Evolutionary conservation across 352 stramenopile genomes (phyloP), one percentile per base, ranked within the genome.

Genomic region (Thalassiosira exigua): DNA sequence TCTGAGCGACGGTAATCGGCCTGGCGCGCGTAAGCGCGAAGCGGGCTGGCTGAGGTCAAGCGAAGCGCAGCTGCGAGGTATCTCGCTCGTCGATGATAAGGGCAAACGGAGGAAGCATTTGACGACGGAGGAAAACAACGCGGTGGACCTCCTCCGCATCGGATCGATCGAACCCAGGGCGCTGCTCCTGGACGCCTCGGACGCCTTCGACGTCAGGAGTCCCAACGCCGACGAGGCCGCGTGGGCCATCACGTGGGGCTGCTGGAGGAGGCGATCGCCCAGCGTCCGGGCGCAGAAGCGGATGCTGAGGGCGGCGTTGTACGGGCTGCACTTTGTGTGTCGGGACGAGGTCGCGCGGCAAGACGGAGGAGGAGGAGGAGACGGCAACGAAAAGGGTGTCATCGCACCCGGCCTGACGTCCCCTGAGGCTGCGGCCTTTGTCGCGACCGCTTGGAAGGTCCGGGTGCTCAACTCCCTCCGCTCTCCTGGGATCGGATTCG

Each of bases 301-400:
- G 19, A 75, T 93, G 42, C 71, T 93, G 12, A 56, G 85, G 26
- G 88, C 88, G 14, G 88, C 88, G 33, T 90, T 76, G 21, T 93
- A 90, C 68, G 88, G 88, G 11, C 85, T 93, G 66, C 88, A 93
- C 64, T 92, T 93, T 69, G 67, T 67, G 26, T 91, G 88, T 50
- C 90, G 88, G 56, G 80, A 84, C 70, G 69, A 81, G 22, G 66
- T 66, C 51, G 19, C 4, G 27, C n/a, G 19, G 26, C 2, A 12
- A 4, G 22, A 62, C 12, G 36, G 69, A 19, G 24, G 58, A 12
- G 60, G 69, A 58, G 48, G 68, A 26, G 33, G 33, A 22, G 46
- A 11, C 4, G 44, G 48, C 9, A 14, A 12, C 7, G 60, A 48
- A 59, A 30, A 61, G 4, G 59, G 29, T 27, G n/a, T n/a, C n/a